Base-by-base conservation (phyloP, 306 rosid species). In the Cucurbita moschata region DNA sequence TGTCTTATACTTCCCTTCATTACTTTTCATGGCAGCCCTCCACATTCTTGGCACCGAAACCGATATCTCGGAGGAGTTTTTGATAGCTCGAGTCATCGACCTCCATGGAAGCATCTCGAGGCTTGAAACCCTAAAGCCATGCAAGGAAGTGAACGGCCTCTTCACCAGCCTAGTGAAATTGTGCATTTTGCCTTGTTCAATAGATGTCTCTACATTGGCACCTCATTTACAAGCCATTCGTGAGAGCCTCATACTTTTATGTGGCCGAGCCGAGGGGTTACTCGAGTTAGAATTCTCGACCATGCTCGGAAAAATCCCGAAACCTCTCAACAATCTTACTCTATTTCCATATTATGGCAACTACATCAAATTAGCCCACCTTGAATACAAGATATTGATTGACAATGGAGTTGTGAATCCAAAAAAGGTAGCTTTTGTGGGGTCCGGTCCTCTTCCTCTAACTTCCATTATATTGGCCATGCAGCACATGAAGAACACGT, bases 401-500 rank as follows among this genome's bases (percentile, higher is more conserved):
- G 82, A 79, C 15, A 86, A 86, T 35, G 91, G 85, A 1, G 60
- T 86, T 16, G 62, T 47, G 16, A 52, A 65, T 35, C 78, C 90
- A 10, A 84, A 86, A 56, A 91, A 77, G 51, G 85, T 89, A 1
- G 90, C 97, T 0, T 91, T 89, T 56, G 76, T 91, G 2, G 96
- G 97, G 23, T 91, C 97, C 0, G 97, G 97, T n/a, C 93, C 97
- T 60, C 76, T 89, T 88, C 93, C 96, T 49, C 83, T 91, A 54
- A 82, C 88, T 30, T 91, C 96, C 61, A 73, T 91, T 15, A 59
- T 91, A 43, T 72, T 91, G 88, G 97, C 96, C 2, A 80, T 72
- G 2, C 83, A 79, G 30, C 93, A 89, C 90, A 74, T 87, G 90
- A 81, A 75, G 1, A 75, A 79, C 11, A 79, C 97, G 0, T 83